These are phyloP conservation scores for Discostella pseudostelligera DNA, from an alignment of 108 stramenopile genomes.

Conservation along the genomic window DNA sequence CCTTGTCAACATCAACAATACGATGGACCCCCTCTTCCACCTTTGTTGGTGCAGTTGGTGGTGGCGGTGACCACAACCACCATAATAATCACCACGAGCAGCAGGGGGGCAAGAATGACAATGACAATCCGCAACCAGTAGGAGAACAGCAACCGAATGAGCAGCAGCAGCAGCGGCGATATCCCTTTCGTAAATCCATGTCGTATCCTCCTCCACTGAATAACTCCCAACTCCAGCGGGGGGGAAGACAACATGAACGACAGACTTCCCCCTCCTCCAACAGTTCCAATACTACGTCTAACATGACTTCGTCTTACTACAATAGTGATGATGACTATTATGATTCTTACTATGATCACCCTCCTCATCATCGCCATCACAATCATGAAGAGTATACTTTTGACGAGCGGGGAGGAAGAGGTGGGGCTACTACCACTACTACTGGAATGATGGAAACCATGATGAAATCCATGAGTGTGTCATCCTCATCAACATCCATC, in stretches of 20 bases:
- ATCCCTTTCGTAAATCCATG: constrained; percentile 1
- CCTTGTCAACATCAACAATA: constrained; percentile 7
- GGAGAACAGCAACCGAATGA: neutral
- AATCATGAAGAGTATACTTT: too few relatives aligned
- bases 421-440: too few relatives aligned
- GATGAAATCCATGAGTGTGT: neutral
- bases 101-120: neutral
- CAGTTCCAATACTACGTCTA: constrained; percentile 21
- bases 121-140: neutral
- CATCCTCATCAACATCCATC: neutral
- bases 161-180: neutral
- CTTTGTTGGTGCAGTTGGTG: neutral
- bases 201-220: constrained; percentile 8
- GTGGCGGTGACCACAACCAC: neutral
- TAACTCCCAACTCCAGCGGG: neutral
- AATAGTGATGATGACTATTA: constrained; percentile 3
- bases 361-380: too few relatives aligned
- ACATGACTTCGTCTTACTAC: constrained; percentile 9
- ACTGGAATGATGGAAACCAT: neutral
- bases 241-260: too few relatives aligned
- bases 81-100: neutral
- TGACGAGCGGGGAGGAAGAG: too few relatives aligned
- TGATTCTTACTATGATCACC: neutral
- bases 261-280: constrained; percentile 5
- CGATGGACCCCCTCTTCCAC: constrained; percentile 5